These are phyloP conservation scores for Aspergillus piperis DNA, from an alignment of 2,329 filamentous ascomycete species.

Conservation along the genomic window DNA sequence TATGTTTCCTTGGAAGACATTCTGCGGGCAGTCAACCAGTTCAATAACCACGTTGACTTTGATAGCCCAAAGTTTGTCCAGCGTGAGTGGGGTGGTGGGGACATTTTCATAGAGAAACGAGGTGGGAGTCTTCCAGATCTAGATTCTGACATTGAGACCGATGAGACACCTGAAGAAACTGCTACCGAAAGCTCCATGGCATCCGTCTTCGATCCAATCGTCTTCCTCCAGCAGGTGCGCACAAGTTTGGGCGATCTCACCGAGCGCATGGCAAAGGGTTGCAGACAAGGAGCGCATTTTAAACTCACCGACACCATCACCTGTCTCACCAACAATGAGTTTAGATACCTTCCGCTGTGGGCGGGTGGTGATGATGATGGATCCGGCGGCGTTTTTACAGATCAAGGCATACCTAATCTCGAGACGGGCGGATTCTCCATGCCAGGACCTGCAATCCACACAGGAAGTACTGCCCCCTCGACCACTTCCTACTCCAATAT, in stretches of 20 bases:
- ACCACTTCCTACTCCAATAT: conserved; percentile 30
- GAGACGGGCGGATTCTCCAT: conserved; percentile 39
- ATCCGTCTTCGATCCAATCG: conserved; percentile 14
- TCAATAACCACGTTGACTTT: background rate
- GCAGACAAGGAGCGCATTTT: conserved; percentile 16
- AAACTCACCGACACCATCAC: conserved; percentile 48
- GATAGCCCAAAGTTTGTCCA: background rate
- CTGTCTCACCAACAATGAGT: conserved; percentile 58
- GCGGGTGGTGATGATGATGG: conserved; percentile 60
- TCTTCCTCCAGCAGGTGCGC: conserved; percentile 23
- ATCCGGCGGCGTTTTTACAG: conserved; percentile 51
- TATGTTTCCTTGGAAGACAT: background rate
- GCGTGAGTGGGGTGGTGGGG: background rate
- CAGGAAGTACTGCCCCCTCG: conserved; percentile 28
- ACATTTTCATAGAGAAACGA: background rate
- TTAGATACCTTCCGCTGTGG: conserved; percentile 66
- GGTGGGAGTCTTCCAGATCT: background rate
- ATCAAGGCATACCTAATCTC: conserved; percentile 36
- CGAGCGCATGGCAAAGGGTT: conserved; percentile 19
- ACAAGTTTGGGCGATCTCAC: conserved; percentile 21
- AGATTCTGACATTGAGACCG: background rate
- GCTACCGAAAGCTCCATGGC: no score
- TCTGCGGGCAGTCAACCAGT: background rate
- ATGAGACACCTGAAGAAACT: background rate
- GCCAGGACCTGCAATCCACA: conserved; percentile 38